Percentiles rank a stretch among this genome's conserved stretches.
phyloP scores from a whole-genome alignment of 2,329 filamentous ascomycete species.

The Phaeosphaeriaceae sp. region DNA sequence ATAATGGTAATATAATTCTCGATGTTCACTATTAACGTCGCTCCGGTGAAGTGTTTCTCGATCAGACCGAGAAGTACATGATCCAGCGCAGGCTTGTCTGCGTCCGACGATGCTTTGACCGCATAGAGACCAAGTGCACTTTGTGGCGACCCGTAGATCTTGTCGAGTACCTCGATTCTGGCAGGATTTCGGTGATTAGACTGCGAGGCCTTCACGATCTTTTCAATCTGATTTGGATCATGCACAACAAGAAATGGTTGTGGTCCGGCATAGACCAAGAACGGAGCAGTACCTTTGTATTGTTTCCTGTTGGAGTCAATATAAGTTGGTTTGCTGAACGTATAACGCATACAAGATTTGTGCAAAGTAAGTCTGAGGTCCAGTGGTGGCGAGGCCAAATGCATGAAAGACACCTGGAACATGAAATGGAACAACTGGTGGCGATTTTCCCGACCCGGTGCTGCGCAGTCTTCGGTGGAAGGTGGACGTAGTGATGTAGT shows the following conservation, averaged over 20 bases:
- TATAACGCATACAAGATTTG: slow-evolving; percentile 25
- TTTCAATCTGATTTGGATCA: slow-evolving; percentile 28
- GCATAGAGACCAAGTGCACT: slow-evolving; percentile 10
- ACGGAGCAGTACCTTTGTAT: slow-evolving; percentile 31
- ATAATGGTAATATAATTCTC: slow-evolving; percentile 30
- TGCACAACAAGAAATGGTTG: slow-evolving; percentile 28
- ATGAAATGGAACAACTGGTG: slow-evolving; percentile 32
- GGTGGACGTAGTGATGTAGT: slow-evolving; percentile 23
- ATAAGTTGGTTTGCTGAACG: background rate
- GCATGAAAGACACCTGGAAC: slow-evolving; percentile 31
- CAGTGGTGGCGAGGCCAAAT: slow-evolving; percentile 22
- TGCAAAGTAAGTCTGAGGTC: slow-evolving; percentile 32
- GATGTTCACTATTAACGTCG: slow-evolving; percentile 9
- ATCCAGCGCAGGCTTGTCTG: slow-evolving; percentile 4
- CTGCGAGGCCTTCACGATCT: slow-evolving; percentile 18
- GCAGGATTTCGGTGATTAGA: slow-evolving; percentile 7
- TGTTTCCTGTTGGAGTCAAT: slow-evolving; percentile 27
- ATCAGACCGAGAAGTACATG: slow-evolving; percentile 13
- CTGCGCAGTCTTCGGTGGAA: slow-evolving; percentile 26
- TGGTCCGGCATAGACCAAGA: slow-evolving; percentile 28
- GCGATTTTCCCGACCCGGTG: slow-evolving; percentile 14
- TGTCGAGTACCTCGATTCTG: slow-evolving; percentile 15
- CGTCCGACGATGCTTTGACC: background rate
- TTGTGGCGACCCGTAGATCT: slow-evolving; percentile 20
- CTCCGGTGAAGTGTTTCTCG: slow-evolving; percentile 23